A percentile compares a stretch with the other conserved stretches of the same genome.
Conservation (phyloP, 2,329 filamentous ascomycete species). For the Dactylella cylindrospora region DNA sequence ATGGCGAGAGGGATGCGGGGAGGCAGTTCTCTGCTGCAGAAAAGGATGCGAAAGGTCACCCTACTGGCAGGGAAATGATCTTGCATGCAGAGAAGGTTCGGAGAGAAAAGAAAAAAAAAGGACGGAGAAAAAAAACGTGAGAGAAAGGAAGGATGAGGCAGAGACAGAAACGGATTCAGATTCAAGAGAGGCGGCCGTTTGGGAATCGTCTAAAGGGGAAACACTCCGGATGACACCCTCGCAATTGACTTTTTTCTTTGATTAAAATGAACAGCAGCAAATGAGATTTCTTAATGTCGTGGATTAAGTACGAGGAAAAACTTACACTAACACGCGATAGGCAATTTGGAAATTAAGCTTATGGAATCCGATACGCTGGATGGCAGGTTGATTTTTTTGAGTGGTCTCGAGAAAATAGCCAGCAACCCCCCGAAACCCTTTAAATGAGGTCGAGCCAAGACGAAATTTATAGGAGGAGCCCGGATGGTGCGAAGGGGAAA, state of each 20-base stretch:
- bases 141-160: background rate
- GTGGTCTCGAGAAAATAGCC: background rate
- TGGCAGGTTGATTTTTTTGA: no score
- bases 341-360: constrained; percentile 42
- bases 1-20: no score
- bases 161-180: no score
- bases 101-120: background rate
- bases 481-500: constrained; percentile 6
- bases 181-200: no score
- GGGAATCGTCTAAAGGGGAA: constrained; percentile 29
- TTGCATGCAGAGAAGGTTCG: background rate
- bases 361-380: constrained; percentile 35
- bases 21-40: no score
- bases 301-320: constrained; percentile 30
- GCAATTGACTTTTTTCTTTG: background rate
- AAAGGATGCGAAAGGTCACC: no score
- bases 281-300: constrained; percentile 24
- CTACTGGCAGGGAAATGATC: no score
- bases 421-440: background rate
- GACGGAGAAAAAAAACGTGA: background rate
- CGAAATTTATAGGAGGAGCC: no score
- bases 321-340: constrained; percentile 42
- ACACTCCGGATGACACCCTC: constrained; percentile 20
- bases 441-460: no score
- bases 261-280: constrained; percentile 17